Evolutionary conservation across 2,329 filamentous ascomycete genomes (phyloP), one percentile per base, ranked within the genome.

Genomic region (Fusarium siculi): DNA sequence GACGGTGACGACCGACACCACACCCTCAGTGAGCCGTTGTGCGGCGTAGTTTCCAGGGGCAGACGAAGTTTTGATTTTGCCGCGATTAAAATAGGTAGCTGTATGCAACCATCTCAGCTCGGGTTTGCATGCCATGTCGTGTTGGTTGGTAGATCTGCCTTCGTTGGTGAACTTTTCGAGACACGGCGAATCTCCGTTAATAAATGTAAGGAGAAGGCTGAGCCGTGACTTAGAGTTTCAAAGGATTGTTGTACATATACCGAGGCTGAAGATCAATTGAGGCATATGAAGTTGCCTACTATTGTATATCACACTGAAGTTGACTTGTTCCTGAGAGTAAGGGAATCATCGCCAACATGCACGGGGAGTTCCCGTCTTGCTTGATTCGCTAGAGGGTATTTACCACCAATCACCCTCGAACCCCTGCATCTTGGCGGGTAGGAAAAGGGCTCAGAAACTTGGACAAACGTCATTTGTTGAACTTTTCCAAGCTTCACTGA

Each of bases 61-160:
- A 68, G 28, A 34, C 12, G 23, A 52, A 15, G n/a, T 30, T n/a
- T 25, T 18, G 5, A 47, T 28, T 47, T 30, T 25, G 36, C 37
- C 23, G 37, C 23, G 56, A 74, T 64, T 53, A 43, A 58, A 72
- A 72, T 66, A n/a, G n/a, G n/a, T n/a, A 46, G 40, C 70, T 36
- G 52, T 39, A 74, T 73, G 63, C 53, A 57, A 54, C 71, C 70
- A 49, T 54, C 53, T 71, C 70, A 46, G 40, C 67, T 68, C 37
- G 34, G 32, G 58, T 58, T 59, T 49, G 68, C 63, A 72, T 53
- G 46, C 36, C 62, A 0, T 19, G 53, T 50, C n/a, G 34, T 43
- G 44, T 40, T 54, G 23, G 23, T 54, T 40, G 34, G 50, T 37
- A 25, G 47, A 50, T 58, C 30, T 58, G 23, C 25, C 23, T 30